Conservation (phyloP, 2,329 filamentous ascomycete species). For the Fusarium sp. region DNA sequence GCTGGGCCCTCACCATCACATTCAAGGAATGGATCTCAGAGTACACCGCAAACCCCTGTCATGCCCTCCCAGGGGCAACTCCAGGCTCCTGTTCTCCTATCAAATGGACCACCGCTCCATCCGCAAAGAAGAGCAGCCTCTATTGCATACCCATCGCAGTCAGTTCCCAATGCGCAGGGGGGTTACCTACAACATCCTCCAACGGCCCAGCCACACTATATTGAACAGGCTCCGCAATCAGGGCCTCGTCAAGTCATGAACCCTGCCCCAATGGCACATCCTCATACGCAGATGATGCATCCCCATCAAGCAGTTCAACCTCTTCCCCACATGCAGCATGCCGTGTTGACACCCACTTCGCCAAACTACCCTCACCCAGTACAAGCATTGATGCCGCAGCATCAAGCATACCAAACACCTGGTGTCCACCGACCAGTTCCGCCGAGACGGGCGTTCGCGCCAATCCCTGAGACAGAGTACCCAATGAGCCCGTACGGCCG, state of each 20-base stretch:
- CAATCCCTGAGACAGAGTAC: constrained; percentile 49
- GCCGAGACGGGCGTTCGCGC: background rate
- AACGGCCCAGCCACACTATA: constrained; percentile 5
- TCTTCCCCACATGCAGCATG: constrained; percentile 11
- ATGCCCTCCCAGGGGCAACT: constrained; percentile 10
- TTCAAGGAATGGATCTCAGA: constrained; percentile 14
- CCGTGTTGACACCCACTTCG: background rate
- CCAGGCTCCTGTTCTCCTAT: constrained; percentile 11
- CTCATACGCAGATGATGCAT: constrained; percentile 9
- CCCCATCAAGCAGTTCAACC: constrained; percentile 5
- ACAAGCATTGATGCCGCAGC: background rate
- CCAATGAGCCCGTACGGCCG: constrained; percentile 56
- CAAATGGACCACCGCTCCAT: background rate
- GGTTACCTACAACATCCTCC: constrained; percentile 4
- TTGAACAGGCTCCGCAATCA: background rate
- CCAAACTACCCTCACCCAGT: constrained; percentile 6
- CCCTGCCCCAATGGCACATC: background rate
- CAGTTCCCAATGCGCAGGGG: constrained; percentile 7
- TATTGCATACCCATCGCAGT: constrained; percentile 25
- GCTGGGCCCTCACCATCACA: constrained; percentile 5
- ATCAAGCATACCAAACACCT: constrained; percentile 9
- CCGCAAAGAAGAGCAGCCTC: constrained; percentile 27
- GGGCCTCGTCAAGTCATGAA: constrained; percentile 8
- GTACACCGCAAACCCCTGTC: constrained; percentile 1
- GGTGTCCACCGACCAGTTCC: background rate